Base-by-base conservation (phyloP, 2,329 filamentous ascomycete species). In the Aspergillus glaucus region DNA sequence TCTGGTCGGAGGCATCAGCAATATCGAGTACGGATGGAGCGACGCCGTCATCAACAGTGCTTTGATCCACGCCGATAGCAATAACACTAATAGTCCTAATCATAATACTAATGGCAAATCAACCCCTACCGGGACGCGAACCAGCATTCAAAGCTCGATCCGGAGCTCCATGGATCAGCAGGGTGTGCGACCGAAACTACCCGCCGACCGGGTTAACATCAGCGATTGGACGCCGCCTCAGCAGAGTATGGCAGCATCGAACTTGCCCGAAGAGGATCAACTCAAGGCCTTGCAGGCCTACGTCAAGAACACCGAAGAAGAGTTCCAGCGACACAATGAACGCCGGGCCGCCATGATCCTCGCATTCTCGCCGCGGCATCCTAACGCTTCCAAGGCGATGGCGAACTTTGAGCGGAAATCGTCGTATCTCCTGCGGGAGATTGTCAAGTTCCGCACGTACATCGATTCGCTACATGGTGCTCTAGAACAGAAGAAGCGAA, bases 321-420 rank as follows among this genome's bases (percentile, higher is more conserved):
- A 98, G 60, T 75, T 97, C 44, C 80, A 88, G 64, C 79, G 79
- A 53, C 93, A 98, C 70, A 96, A 97, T 62, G 86, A 91, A 64
- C 76, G 97, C 55, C 84, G 93, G 57, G 83, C 83, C 49, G 85
- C 89, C 2, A 93, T 97, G 86, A 79, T 91, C 48, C 78, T 95
- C 47, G 90, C 93, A 7, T 97, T 94, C 65, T 90, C 88, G 12
- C 87, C 89, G 3, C 82, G 90, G 26, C 86, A 92, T 52, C 79
- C 82, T 34, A 97, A 97, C 62, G 81, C 85, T 14, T 76, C 75
- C 53, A 91, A 87, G 69, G 89, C 92, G 14, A 92, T 97, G 87
- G 79, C 85, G 17, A 98, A 98, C 69, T 98, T 93, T 92, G 91
- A 98, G 75, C 84, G 87, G 63, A 97, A 97, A 74, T 94, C 88